Evolutionary conservation across 2,329 filamentous ascomycete species (phyloP), one percentile per base, ranked within the genome.

Genomic region (Epichloe baconii): DNA sequence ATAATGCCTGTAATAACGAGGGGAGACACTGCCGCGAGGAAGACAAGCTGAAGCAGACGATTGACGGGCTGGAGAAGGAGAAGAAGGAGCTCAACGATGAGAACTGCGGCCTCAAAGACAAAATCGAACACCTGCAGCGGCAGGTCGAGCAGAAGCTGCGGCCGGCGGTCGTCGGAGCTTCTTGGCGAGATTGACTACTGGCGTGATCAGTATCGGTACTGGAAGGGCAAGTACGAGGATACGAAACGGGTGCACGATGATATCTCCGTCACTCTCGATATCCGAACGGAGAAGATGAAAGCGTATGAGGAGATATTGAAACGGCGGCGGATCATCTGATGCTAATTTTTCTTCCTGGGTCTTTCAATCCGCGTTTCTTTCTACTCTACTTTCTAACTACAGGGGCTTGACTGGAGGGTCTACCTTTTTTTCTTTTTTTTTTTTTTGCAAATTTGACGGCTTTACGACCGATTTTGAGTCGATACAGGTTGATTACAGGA

Each of bases 271-370:
- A 53, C 64, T 17, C 51, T 66, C 19, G 62, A 67, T 43, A 55
- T 60, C 23, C 58, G 65, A 53, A 56, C 58, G 14, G 59, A 61
- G 45, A 67, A 68, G 62, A 58, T 66, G 51, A 56, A 57, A 37
- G 57, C 57, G 2, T 68, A 67, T 26, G 65, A 68, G 43, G 65
- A 68, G 35, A 61, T 68, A 3, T 41, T 68, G 17, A 61, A 57
- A 48, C 54, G 64, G n/a, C 56, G 61, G 14, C 58, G 62, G 15
- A 58, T 66, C 19, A 58, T 63, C 21, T 67, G 49, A 56, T 19
- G 36, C 7, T 31, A 2, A 8, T 17, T 43, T 1, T 14, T 12
- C n/a, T 35, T 2, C 7, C 23, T 5, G n/a, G 15, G 10, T 17
- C 4, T 17, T 4, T 14, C 31, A 2, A 45, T 35, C 4, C 31